Percentiles rank a stretch among this genome's conserved stretches.
phyloP scores from a whole-genome alignment of 768 basidiomycete species.

The Rhodosporidiobolus odoratus region DNA sequence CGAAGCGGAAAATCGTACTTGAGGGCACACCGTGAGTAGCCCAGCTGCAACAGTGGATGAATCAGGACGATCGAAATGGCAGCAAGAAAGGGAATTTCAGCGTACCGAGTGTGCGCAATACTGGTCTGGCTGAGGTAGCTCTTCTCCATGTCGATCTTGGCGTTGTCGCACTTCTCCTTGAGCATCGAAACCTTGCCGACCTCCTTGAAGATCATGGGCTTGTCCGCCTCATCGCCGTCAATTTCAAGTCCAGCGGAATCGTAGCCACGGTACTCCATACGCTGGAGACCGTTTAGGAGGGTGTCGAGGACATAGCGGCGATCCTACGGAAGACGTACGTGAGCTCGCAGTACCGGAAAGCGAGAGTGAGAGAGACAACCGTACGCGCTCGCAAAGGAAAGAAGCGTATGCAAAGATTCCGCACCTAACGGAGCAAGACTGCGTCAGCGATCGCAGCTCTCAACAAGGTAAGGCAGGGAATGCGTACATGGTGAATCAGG shows the following conservation, averaged over 20 bases:
- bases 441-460: too few relatives aligned
- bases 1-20: background rate
- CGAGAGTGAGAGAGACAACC: conserved; percentile 42
- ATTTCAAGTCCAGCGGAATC: conserved; percentile 70
- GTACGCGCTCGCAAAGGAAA: conserved; percentile 86
- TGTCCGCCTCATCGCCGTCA: conserved; percentile 78
- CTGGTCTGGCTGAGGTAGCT: conserved; percentile 79
- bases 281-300: conserved; percentile 79
- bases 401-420: conserved; percentile 97
- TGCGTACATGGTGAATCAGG: conserved; percentile 4
- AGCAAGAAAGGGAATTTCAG: background rate
- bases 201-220: conserved; percentile 85
- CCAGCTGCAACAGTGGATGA: conserved; percentile 53
- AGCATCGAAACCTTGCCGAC: conserved; percentile 95
- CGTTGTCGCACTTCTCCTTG: conserved; percentile 75
- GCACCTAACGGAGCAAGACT: conserved; percentile 51
- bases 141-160: conserved; percentile 59
- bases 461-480: background rate
- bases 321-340: conserved; percentile 53
- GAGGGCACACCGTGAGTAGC: conserved; percentile 74
- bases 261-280: conserved; percentile 97
- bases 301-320: conserved; percentile 88
- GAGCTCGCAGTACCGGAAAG: background rate
- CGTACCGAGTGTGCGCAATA: conserved; percentile 84
- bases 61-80: background rate